A percentile compares a stretch with the other conserved stretches of the same genome.
phyloP scores from a whole-genome alignment of 139 green algal species.

The Pleodorina starrii region DNA sequence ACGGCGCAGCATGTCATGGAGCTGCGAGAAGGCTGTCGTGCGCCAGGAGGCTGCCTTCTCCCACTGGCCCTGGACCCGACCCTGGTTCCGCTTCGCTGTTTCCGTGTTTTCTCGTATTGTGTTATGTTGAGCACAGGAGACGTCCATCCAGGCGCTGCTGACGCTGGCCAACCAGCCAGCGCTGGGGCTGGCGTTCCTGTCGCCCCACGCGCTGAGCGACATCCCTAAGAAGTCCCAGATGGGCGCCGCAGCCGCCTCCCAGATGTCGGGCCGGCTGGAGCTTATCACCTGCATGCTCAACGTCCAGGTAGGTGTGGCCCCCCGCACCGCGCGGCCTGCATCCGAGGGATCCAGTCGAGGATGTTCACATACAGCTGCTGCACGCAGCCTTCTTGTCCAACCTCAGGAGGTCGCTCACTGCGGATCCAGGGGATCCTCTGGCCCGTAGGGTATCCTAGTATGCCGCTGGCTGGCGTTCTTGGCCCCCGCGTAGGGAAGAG shows the following conservation, averaged over 20 bases:
- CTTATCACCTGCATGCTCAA: conserved; percentile 47
- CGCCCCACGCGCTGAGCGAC: conserved; percentile 7
- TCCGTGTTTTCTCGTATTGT: too few relatives aligned
- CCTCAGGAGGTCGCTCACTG: too few relatives aligned
- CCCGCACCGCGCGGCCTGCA: too few relatives aligned
- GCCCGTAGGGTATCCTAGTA: too few relatives aligned
- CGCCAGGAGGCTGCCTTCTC: not conserved
- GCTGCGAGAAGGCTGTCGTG: not conserved
- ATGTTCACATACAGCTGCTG: too few relatives aligned
- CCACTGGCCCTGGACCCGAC: not conserved
- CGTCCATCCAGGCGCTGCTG: conserved; percentile 47
- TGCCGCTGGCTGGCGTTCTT: too few relatives aligned
- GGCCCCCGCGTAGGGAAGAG: too few relatives aligned
- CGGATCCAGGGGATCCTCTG: too few relatives aligned
- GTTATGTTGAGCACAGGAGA: too few relatives aligned
- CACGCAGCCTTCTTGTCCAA: too few relatives aligned
- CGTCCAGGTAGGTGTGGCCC: conserved; percentile 17
- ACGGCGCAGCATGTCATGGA: too few relatives aligned
- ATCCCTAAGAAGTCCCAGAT: conserved; percentile 37
- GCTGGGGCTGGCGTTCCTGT: conserved; percentile 40
- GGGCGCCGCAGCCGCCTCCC: conserved; percentile 5
- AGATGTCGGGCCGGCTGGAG: conserved; percentile 48
- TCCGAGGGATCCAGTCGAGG: too few relatives aligned
- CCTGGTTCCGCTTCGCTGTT: not conserved
- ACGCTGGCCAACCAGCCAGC: conserved; percentile 40